A percentile compares a stretch with the other conserved stretches of the same genome.
Evolutionary conservation across 2,329 filamentous ascomycete species (phyloP).

Genomic region (Dothidotthia symphoricarpi): DNA sequence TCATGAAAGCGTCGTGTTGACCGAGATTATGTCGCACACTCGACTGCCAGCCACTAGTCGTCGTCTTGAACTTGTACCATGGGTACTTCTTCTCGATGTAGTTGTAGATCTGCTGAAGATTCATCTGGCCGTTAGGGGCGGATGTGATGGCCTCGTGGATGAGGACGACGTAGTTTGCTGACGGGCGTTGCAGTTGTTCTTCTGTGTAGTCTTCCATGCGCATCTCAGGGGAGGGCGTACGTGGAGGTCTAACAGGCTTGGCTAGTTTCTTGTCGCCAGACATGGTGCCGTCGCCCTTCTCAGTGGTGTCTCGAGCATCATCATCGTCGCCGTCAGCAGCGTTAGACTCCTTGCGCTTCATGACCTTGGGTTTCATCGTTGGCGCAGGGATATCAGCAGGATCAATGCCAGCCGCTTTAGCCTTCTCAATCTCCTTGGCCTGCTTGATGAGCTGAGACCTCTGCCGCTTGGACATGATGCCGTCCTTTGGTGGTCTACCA

Average conservation of each 20-base stretch:
- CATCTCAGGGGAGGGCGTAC: constrained; percentile 62
- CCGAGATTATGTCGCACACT: constrained; percentile 65
- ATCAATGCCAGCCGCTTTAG: constrained; percentile 40
- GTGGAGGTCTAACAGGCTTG: constrained; percentile 50
- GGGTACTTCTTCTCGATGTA: constrained; percentile 63
- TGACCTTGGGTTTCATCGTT: constrained; percentile 35
- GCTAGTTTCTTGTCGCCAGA: constrained; percentile 47
- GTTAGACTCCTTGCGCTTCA: constrained; percentile 40
- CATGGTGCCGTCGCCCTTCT: constrained; percentile 36
- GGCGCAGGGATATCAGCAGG: constrained; percentile 37
- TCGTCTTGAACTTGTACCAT: constrained; percentile 60
- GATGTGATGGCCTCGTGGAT: constrained; percentile 63
- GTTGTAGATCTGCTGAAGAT: constrained; percentile 65
- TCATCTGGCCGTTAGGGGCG: constrained; percentile 56
- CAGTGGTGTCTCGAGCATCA: constrained; percentile 35
- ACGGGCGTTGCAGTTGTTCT: constrained; percentile 70
- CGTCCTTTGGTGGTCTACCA: constrained; percentile 78
- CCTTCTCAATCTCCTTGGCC: constrained; percentile 49
- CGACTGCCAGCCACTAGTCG: constrained; percentile 64
- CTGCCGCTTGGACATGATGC: constrained; percentile 78
- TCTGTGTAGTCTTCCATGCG: constrained; percentile 65
- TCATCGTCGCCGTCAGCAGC: constrained; percentile 39
- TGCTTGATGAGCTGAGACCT: constrained; percentile 63
- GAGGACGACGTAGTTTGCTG: constrained; percentile 62
- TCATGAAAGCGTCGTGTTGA: constrained; percentile 59